Evolutionary conservation across 768 basidiomycete species (phyloP).

Genomic region (Boletellus emodensis): DNA sequence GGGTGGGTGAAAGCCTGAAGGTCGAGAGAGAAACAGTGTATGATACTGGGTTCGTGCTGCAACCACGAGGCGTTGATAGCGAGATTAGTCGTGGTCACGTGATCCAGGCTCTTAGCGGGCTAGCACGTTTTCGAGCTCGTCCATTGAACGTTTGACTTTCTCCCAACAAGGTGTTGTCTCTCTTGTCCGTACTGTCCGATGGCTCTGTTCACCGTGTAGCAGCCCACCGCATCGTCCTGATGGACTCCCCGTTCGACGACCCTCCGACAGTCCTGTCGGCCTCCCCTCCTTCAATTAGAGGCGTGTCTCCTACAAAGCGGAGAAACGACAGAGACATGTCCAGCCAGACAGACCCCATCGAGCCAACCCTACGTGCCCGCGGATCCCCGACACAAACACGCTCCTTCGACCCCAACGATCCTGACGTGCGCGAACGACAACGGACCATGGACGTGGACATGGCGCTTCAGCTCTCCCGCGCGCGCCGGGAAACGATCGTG

Average conservation of each 20-base stretch:
- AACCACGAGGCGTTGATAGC: too few relatives aligned
- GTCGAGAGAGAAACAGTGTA: too few relatives aligned
- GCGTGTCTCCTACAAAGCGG: slow-evolving; percentile 39
- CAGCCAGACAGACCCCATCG: slow-evolving; percentile 40
- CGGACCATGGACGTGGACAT: slow-evolving; percentile 92
- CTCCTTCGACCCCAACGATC: slow-evolving; percentile 65
- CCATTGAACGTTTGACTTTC: neutral
- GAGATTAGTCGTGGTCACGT: neutral
- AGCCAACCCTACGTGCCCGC: slow-evolving; percentile 41
- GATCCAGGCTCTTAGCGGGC: neutral
- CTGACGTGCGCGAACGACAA: slow-evolving; percentile 80
- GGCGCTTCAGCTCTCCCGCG: slow-evolving; percentile 75
- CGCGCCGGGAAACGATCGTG: slow-evolving; percentile 58
- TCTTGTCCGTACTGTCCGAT: neutral
- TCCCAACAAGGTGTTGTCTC: slow-evolving; percentile 13
- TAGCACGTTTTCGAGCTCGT: neutral
- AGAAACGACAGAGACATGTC: slow-evolving; percentile 30
- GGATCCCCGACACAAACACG: slow-evolving; percentile 61
- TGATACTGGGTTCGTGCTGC: too few relatives aligned
- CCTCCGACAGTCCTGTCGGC: slow-evolving; percentile 26
- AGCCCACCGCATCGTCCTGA: slow-evolving; percentile 14
- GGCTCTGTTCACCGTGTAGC: neutral
- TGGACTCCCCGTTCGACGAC: slow-evolving; percentile 40
- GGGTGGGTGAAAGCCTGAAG: too few relatives aligned
- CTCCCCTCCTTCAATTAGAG: slow-evolving; percentile 43